These are phyloP conservation scores for Cicer chorassanicum DNA, from an alignment of 306 rosid species.

Conservation along the genomic window DNA sequence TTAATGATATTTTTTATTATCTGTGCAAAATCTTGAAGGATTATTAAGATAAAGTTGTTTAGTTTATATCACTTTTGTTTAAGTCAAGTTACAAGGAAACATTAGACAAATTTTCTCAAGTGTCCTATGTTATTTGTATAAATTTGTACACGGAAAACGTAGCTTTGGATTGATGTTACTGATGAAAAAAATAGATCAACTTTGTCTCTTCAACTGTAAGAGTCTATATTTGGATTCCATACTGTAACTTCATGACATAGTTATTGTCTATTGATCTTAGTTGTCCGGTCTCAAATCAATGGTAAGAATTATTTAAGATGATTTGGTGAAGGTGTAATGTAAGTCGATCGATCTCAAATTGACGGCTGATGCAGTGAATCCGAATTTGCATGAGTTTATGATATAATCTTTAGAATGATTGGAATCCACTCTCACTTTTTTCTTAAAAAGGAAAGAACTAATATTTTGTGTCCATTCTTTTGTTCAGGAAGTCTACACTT, in stretches of 20 bases:
- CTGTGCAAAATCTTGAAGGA: neutral
- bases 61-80: neutral
- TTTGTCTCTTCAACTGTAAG: neutral
- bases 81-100: too few species aligned
- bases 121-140: neutral
- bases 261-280: neutral
- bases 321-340: neutral
- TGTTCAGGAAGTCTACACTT: constrained; percentile 71
- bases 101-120: neutral
- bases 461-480: neutral
- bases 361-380: neutral
- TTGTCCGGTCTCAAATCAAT: neutral
- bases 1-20: neutral
- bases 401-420: neutral
- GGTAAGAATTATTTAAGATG: neutral
- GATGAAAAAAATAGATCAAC: neutral
- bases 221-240: neutral
- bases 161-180: neutral
- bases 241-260: neutral
- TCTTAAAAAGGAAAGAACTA: neutral
- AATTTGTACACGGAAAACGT: neutral
- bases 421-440: neutral
- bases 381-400: neutral
- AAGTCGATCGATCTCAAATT: neutral
- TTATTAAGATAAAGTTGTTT: neutral